These are phyloP conservation scores for Protomyces inouyei DNA, from an alignment of 1,139 yeast genomes.

Conservation along the genomic window DNA sequence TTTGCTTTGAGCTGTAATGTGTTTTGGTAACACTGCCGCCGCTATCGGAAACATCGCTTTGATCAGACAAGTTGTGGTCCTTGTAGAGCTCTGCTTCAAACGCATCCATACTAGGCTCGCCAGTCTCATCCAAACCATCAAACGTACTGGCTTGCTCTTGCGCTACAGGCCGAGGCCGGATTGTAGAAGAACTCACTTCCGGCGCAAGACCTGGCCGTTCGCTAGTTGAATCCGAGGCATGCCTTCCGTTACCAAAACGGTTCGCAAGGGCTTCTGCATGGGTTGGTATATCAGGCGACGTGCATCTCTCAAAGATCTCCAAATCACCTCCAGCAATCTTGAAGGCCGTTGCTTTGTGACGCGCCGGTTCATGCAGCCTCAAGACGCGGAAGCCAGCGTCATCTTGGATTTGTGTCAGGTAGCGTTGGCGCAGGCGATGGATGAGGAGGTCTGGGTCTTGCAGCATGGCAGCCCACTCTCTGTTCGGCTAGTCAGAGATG, in stretches of 20 bases:
- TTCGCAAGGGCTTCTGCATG: neutral
- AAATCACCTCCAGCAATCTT: conserved; percentile 21
- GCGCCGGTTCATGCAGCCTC: conserved; percentile 21
- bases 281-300: conserved; percentile 22
- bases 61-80: conserved; percentile 21
- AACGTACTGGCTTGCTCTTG: neutral
- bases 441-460: conserved; percentile 28
- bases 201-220: neutral
- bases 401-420: conserved; percentile 31
- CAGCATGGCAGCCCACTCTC: conserved; percentile 1
- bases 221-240: neutral
- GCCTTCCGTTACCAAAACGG: neutral
- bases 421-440: conserved; percentile 30
- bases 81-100: neutral
- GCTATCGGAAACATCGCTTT: conserved; percentile 20
- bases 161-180: neutral
- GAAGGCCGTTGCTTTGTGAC: conserved; percentile 13
- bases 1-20: neutral
- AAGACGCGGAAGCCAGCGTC: conserved; percentile 33
- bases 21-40: conserved; percentile 1
- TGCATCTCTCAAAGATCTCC: conserved; percentile 11
- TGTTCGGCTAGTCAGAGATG: neutral
- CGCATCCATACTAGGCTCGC: neutral
- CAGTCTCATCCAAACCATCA: neutral
- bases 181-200: neutral